These are phyloP conservation scores for Physcia stellaris DNA, from an alignment of 495 filamentous ascomycete species.

Conservation along the genomic window DNA sequence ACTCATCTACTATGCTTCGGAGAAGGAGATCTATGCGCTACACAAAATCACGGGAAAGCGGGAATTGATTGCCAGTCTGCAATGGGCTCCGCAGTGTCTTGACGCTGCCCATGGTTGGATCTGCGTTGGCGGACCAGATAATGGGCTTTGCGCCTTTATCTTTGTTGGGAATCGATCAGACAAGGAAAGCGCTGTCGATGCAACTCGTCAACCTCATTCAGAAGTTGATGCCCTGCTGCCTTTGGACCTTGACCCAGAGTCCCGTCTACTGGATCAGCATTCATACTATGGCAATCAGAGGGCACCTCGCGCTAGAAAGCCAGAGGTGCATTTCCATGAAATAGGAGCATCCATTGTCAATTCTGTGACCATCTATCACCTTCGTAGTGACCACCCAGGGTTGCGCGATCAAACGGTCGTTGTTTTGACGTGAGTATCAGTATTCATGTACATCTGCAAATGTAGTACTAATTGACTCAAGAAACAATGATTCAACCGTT, in stretches of 20 bases:
- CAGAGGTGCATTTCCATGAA: conserved; percentile 38
- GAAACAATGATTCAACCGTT: conserved; percentile 84
- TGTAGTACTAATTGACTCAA: conserved; percentile 19
- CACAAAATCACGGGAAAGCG: conserved; percentile 58
- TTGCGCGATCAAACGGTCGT: conserved; percentile 46
- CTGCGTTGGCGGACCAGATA: conserved; percentile 68
- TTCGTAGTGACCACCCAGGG: conserved; percentile 32
- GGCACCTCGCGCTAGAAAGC: conserved; percentile 11
- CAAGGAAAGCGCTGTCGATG: conserved; percentile 12
- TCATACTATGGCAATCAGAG: conserved; percentile 1
- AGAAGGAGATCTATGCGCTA: conserved; percentile 57
- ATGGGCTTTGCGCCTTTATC: conserved; percentile 75
- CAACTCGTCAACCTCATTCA: conserved; percentile 23
- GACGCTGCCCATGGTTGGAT: conserved; percentile 77
- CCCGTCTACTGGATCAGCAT: conserved; percentile 5
- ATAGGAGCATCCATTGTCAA: conserved; percentile 52
- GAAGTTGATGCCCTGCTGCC: conserved; percentile 51
- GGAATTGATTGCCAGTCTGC: conserved; percentile 61
- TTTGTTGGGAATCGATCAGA: conserved; percentile 33
- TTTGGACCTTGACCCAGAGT: conserved; percentile 34
- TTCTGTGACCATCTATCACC: conserved; percentile 53
- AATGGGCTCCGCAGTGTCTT: conserved; percentile 74
- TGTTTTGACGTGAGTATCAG: conserved; percentile 37
- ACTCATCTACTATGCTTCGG: conserved; percentile 69
- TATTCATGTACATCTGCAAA: not conserved